Conservation (phyloP, 768 basidiomycete species). For the Crassisporium funariophilum region DNA sequence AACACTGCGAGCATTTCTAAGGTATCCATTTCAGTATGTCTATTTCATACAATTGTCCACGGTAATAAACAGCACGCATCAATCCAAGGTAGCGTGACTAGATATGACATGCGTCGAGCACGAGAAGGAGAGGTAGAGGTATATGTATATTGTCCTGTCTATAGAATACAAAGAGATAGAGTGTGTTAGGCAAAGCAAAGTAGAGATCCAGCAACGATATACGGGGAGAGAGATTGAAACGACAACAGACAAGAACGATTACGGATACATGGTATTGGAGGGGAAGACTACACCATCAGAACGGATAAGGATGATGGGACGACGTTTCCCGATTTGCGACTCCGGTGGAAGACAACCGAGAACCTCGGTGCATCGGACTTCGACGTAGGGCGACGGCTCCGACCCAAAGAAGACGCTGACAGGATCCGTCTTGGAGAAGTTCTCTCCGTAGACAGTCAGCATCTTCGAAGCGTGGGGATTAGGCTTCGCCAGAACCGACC, state of each 20-base stretch:
- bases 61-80: too few species aligned
- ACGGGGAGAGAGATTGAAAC: slow-evolving; percentile 6
- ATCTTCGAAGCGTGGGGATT: slow-evolving; percentile 78
- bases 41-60: too few species aligned
- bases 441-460: slow-evolving; percentile 87
- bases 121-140: slow-evolving; percentile 4
- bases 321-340: slow-evolving; percentile 61
- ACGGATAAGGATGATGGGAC: slow-evolving; percentile 81
- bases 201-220: slow-evolving; percentile 17
- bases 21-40: too few species aligned
- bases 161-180: slow-evolving; percentile 24
- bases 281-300: slow-evolving; percentile 89
- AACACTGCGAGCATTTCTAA: too few species aligned
- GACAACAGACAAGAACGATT: slow-evolving; percentile 25
- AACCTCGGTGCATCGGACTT: slow-evolving; percentile 86
- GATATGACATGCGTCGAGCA: slow-evolving; percentile 19
- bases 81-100: slow-evolving; percentile 7
- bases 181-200: slow-evolving; percentile 20
- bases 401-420: slow-evolving; percentile 85
- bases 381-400: slow-evolving; percentile 84
- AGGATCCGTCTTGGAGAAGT: slow-evolving; percentile 83
- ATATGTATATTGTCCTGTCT: slow-evolving; percentile 22
- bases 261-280: slow-evolving; percentile 79
- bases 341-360: slow-evolving; percentile 82
- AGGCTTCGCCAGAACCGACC: slow-evolving; percentile 73